Evolutionary conservation across 1,284 basidiomycete species (phyloP).

Genomic region (Ustilago curta): DNA sequence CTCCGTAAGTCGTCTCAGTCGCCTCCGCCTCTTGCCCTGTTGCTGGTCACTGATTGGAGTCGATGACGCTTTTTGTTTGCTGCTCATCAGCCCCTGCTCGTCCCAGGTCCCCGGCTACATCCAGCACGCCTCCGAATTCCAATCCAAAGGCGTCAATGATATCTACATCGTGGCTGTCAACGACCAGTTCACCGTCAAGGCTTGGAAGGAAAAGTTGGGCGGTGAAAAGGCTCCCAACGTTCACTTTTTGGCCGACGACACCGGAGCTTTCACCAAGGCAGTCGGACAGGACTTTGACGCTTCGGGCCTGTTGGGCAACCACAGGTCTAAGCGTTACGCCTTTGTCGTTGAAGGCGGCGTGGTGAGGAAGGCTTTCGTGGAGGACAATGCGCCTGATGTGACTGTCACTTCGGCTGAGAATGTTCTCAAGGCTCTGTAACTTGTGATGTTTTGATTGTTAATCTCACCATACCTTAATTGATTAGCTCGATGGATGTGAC

Average conservation of each 20-base stretch:
- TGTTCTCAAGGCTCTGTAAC: constrained; percentile 50
- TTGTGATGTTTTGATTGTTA: too few relatives aligned
- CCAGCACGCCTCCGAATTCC: constrained; percentile 53
- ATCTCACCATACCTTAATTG: too few relatives aligned
- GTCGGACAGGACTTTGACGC: constrained; percentile 65
- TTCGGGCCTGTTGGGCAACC: constrained; percentile 57
- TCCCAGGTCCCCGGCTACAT: constrained; percentile 68
- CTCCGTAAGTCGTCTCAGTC: constrained; percentile 30
- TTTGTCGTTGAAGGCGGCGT: constrained; percentile 59
- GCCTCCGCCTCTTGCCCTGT: constrained; percentile 1
- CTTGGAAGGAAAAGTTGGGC: constrained; percentile 67
- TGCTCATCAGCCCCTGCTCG: constrained; percentile 58
- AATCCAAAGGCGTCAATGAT: constrained; percentile 59
- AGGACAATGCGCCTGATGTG: constrained; percentile 59
- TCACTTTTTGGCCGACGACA: constrained; percentile 66
- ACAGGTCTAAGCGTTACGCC: constrained; percentile 57
- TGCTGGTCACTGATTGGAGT: neutral
- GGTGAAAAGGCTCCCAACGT: constrained; percentile 44
- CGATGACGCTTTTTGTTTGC: constrained; percentile 3
- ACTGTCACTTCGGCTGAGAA: constrained; percentile 62
- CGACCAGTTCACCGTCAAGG: constrained; percentile 63
- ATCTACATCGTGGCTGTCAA: constrained; percentile 66
- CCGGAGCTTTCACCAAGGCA: constrained; percentile 63
- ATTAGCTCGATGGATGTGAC: too few relatives aligned
- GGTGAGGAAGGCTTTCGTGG: constrained; percentile 59